These are phyloP conservation scores for Debaryomyces maramus DNA, from an alignment of 805 yeast species.

Conservation along the genomic window DNA sequence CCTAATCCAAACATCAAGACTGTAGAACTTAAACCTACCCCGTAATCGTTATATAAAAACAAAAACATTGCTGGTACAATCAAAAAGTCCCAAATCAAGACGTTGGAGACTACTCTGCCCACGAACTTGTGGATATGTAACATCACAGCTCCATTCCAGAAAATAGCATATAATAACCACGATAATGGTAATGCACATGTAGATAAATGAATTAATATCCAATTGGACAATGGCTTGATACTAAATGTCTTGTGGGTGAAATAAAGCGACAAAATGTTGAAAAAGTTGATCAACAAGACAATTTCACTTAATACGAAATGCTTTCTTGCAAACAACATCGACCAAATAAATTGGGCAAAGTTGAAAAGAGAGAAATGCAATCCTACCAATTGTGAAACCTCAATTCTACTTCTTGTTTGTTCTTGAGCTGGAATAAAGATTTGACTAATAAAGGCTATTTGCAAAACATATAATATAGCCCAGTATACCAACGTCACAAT, in stretches of 20 bases:
- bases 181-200: constrained; percentile 68
- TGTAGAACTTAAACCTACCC: constrained; percentile 59
- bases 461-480: constrained; percentile 53
- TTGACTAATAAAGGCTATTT: constrained; percentile 50
- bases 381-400: constrained; percentile 42
- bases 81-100: constrained; percentile 76
- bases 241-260: constrained; percentile 59
- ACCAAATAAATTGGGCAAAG: constrained; percentile 62
- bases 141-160: constrained; percentile 85
- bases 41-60: constrained; percentile 65
- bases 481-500: constrained; percentile 56
- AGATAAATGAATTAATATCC: constrained; percentile 64
- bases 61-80: constrained; percentile 61
- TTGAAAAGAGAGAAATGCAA: constrained; percentile 67
- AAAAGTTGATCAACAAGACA: constrained; percentile 56
- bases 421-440: constrained; percentile 37
- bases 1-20: constrained; percentile 66
- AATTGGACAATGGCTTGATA: constrained; percentile 50
- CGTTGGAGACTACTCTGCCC: constrained; percentile 68
- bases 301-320: constrained; percentile 61
- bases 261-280: constrained; percentile 58
- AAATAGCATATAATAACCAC: constrained; percentile 71
- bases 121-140: constrained; percentile 60
- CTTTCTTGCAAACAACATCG: constrained; percentile 55
- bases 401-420: constrained; percentile 16